Evolutionary conservation across 1,139 yeast species (phyloP).

Genomic region (Suhomyces bokatorum): DNA sequence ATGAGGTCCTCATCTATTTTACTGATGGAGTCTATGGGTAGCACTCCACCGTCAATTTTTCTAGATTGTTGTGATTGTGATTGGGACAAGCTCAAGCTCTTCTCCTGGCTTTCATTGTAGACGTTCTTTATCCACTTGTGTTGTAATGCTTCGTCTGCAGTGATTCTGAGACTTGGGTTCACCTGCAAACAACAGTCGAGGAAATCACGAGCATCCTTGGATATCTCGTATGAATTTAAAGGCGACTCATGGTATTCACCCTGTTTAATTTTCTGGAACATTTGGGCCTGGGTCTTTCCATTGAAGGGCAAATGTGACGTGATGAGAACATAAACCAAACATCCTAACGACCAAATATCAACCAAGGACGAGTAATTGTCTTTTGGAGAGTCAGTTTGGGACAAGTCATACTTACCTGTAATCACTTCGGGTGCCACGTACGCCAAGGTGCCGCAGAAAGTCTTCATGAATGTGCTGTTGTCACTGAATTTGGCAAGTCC

Average conservation of each 20-base stretch:
- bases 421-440: conserved; percentile 95
- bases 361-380: conserved; percentile 77
- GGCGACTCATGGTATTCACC: conserved; percentile 86
- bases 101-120: conserved; percentile 34
- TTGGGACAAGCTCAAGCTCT: conserved; percentile 63
- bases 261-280: conserved; percentile 69
- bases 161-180: conserved; percentile 67
- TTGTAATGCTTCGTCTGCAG: conserved; percentile 68
- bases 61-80: conserved; percentile 67
- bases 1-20: conserved; percentile 47
- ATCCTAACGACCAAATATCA: conserved; percentile 91
- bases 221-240: conserved; percentile 63
- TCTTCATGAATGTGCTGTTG: conserved; percentile 75
- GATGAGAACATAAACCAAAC: conserved; percentile 82
- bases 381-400: conserved; percentile 23
- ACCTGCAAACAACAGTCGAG: conserved; percentile 68
- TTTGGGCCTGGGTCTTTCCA: conserved; percentile 84
- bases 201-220: conserved; percentile 67
- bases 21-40: conserved; percentile 40
- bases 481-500: conserved; percentile 84
- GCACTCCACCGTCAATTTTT: conserved; percentile 49
- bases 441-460: conserved; percentile 88
- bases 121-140: conserved; percentile 62
- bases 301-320: conserved; percentile 94
- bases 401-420: conserved; percentile 59